Evolutionary conservation across 2,329 filamentous ascomycete genomes (phyloP), one percentile per base, ranked within the genome.

Genomic region (Fonsecaea monophora): DNA sequence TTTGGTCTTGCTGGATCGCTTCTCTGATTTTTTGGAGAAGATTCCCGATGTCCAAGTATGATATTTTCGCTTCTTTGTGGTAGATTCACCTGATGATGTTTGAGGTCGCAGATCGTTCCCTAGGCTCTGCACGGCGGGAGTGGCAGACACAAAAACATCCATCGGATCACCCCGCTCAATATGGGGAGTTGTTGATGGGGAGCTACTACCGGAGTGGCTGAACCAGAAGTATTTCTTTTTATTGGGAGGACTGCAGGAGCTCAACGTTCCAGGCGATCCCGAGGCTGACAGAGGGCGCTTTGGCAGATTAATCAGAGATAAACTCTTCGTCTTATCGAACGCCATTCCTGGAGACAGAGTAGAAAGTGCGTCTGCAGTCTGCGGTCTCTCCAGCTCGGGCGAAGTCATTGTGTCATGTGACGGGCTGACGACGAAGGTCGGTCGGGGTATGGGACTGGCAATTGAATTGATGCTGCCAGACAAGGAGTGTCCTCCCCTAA

Each of bases 401-500:
- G 73, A 71, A 35, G 34, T 70, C 67, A n/a, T 71, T 60, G 38
- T 45, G 37, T 71, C 61, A 38, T 37, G 67, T 38, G 60, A 70
- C 53, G 60, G 60, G 35, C 37, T 70, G 4, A 68, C 53, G 30
- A 65, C 70, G n/a, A 70, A 70, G 18, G 78, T 73, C 15, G 80
- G 77, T 9, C 78, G 77, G 10, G 83, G 84, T 12, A 84, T 85
- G 10, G 84, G 76, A 59, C 90, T 92, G 4, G 69, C 71, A 30
- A 94, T 83, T 0, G 92, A 96, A 4, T 91, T 93, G 55, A 95
- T 88, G 77, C 91, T 96, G 65, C 90, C 90, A 32, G 90, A 90
- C 38, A 92, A 84, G 1, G 89, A 92, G 76, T 94, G 92, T 4
- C 88, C 87, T 3, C 85, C 85, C 48, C 88, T 86, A 18, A 89